Evolutionary conservation across 1,139 yeast genomes (phyloP).

Genomic region (Yamadazyma friedrichii): DNA sequence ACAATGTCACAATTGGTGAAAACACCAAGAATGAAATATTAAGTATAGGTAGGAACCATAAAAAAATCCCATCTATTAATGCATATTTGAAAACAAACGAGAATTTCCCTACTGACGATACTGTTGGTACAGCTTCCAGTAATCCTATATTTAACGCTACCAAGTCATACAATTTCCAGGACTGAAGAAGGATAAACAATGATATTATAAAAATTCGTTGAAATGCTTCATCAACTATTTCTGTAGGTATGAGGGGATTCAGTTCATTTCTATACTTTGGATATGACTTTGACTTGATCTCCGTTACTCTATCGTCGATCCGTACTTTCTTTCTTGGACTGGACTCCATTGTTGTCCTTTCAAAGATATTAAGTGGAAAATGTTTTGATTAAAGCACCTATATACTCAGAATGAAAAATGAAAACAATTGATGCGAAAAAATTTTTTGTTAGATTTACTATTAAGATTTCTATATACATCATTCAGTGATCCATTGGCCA

Average conservation of each 20-base stretch:
- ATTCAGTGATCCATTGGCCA: constrained; percentile 57
- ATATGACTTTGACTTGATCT: constrained; percentile 6
- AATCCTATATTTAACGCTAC: constrained; percentile 25
- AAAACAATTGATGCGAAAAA: constrained; percentile 7
- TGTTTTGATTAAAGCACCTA: too few species aligned
- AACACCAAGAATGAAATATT: constrained; percentile 73
- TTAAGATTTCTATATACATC: constrained; percentile 8
- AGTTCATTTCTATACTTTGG: not conserved
- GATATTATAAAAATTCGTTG: constrained; percentile 70
- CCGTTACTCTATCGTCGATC: constrained; percentile 15
- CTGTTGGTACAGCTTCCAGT: constrained; percentile 22
- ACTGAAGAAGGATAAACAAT: constrained; percentile 70
- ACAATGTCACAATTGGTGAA: constrained; percentile 50
- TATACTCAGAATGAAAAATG: not conserved
- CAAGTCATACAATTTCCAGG: constrained; percentile 78
- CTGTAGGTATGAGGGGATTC: constrained; percentile 46
- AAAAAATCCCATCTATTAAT: constrained; percentile 65
- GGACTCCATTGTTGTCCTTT: constrained; percentile 1
- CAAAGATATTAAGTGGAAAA: too few species aligned
- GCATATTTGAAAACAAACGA: constrained; percentile 69
- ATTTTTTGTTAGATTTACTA: not conserved
- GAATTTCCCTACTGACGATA: constrained; percentile 39
- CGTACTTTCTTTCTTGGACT: constrained; percentile 13
- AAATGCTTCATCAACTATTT: constrained; percentile 71
- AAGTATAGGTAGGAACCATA: constrained; percentile 69